Conservation (phyloP, 2,329 filamentous ascomycete species). For the Calonectria hawksworthii region DNA sequence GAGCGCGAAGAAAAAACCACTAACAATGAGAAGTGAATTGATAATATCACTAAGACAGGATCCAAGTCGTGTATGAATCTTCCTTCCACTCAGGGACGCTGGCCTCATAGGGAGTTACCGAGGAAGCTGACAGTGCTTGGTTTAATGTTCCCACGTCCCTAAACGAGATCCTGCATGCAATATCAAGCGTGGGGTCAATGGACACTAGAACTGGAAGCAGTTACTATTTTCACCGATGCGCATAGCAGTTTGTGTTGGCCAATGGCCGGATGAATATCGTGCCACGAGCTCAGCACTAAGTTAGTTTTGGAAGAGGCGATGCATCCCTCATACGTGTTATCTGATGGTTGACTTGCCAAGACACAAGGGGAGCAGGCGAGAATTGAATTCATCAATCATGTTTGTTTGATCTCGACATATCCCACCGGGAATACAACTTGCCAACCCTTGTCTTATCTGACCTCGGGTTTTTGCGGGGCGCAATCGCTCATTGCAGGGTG, state of each 20-base stretch:
- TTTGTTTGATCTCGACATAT: neutral
- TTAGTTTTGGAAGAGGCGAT: neutral
- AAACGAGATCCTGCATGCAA: neutral
- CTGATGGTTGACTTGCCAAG: neutral
- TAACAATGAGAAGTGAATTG: accelerated
- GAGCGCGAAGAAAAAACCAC: neutral
- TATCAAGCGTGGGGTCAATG: neutral
- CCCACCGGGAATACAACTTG: conserved; percentile 11
- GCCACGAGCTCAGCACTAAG: too few relatives aligned
- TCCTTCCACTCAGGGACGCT: too few relatives aligned
- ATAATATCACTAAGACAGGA: too few relatives aligned
- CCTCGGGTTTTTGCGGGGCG: neutral
- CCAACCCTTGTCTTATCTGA: neutral
- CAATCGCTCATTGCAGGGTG: conserved; percentile 1
- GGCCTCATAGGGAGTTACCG: too few relatives aligned
- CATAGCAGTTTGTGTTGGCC: neutral
- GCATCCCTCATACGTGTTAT: neutral
- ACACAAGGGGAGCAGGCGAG: too few relatives aligned
- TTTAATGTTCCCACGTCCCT: neutral
- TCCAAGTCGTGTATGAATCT: too few relatives aligned
- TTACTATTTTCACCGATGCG: neutral
- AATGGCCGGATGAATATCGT: neutral
- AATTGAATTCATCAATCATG: neutral
- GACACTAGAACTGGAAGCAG: neutral
- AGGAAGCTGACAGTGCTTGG: too few relatives aligned